These are phyloP conservation scores for Alternaria atra DNA, from an alignment of 2,329 filamentous ascomycete genomes.

Conservation along the genomic window DNA sequence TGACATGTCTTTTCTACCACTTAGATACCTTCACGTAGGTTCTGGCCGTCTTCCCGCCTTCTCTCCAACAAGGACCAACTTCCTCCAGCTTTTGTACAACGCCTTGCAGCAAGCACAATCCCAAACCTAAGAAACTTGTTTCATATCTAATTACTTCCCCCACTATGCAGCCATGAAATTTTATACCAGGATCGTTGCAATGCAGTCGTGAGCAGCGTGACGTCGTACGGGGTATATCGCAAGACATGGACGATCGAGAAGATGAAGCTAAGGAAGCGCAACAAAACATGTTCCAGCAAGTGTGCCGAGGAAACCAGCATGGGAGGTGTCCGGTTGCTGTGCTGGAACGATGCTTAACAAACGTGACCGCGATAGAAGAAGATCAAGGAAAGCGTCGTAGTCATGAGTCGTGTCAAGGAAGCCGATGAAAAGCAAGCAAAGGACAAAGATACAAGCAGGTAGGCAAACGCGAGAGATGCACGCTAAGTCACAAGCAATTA, in stretches of 20 bases:
- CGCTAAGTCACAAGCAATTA: slow-evolving; percentile 1
- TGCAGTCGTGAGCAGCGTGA: slow-evolving; percentile 38
- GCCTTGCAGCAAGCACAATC: slow-evolving; percentile 6
- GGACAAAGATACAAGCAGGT: not conserved
- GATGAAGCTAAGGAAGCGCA: slow-evolving; percentile 1
- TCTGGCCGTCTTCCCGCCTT: not conserved
- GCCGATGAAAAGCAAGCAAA: not conserved
- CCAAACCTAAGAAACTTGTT: slow-evolving; percentile 1
- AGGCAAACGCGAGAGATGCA: not conserved
- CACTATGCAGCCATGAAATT: slow-evolving; percentile 22
- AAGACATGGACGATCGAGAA: slow-evolving; percentile 17
- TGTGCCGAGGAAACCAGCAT: slow-evolving; percentile 27
- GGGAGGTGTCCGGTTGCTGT: slow-evolving; percentile 8
- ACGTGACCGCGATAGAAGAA: not conserved
- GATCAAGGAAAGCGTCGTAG: slow-evolving; percentile 8
- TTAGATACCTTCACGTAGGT: not conserved
- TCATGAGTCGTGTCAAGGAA: slow-evolving; percentile 15
- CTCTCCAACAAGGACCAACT: not conserved
- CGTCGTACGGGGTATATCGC: slow-evolving; percentile 40
- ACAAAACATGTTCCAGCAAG: slow-evolving; percentile 14
- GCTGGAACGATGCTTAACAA: slow-evolving; percentile 17
- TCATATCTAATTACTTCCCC: slow-evolving; percentile 18
- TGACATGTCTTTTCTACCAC: slow-evolving; percentile 12
- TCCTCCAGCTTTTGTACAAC: slow-evolving; percentile 2
- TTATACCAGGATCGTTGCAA: slow-evolving; percentile 26